These are phyloP conservation scores for Mycena galopus DNA, from an alignment of 768 basidiomycete species.

Conservation along the genomic window DNA sequence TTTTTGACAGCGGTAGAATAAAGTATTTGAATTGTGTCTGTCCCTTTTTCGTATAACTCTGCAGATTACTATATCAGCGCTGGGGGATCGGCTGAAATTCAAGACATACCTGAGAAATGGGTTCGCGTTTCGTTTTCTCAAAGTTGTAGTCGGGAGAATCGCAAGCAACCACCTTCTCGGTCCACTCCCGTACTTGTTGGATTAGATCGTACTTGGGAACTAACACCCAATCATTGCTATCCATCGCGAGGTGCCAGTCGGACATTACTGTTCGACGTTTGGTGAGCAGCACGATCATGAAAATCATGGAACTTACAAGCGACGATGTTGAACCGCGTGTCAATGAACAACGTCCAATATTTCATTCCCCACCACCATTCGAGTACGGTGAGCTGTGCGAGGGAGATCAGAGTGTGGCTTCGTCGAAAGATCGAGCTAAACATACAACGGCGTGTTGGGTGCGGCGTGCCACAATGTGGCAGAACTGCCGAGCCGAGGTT, in stretches of 20 bases:
- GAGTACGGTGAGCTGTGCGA: background rate
- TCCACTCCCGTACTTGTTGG: background rate
- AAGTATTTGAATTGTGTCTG: background rate
- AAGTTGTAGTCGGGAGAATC: background rate
- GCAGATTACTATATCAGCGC: background rate
- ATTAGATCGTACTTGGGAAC: constrained; percentile 1
- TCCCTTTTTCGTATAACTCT: background rate
- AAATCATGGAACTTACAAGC: background rate
- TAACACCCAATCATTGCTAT: background rate
- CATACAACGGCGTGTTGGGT: background rate
- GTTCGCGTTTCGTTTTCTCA: background rate
- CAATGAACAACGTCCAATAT: background rate
- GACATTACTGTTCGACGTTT: constrained; percentile 10
- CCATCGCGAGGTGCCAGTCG: constrained; percentile 5
- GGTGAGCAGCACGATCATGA: too few relatives aligned
- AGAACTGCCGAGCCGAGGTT: background rate
- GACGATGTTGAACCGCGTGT: constrained; percentile 2
- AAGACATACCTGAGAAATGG: constrained; percentile 8
- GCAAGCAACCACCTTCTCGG: too few relatives aligned
- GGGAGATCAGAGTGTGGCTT: background rate
- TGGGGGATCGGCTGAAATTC: background rate
- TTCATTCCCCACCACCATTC: constrained; percentile 16
- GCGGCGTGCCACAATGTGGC: background rate
- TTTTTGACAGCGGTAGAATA: background rate
- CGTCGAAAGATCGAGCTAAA: background rate